Evolutionary conservation across 2,329 filamentous ascomycete species (phyloP).

Genomic region (Alternaria arbusti): DNA sequence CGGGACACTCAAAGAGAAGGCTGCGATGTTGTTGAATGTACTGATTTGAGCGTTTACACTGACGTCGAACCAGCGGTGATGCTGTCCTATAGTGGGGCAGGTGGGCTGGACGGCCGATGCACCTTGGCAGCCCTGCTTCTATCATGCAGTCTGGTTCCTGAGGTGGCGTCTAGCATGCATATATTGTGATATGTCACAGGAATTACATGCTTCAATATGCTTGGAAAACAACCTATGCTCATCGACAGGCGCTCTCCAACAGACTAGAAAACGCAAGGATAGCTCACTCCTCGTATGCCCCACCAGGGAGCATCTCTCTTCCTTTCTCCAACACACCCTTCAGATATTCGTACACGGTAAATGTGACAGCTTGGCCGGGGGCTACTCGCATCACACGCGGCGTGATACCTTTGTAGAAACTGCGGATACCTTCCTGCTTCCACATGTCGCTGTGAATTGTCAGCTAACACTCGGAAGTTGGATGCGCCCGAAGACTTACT

Average conservation of each 20-base stretch:
- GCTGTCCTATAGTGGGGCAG: slow-evolving; percentile 27
- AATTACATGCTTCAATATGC: background rate
- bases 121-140: slow-evolving; percentile 9
- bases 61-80: slow-evolving; percentile 11
- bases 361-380: slow-evolving; percentile 85
- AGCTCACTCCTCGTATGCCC: slow-evolving; percentile 57
- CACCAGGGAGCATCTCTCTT: slow-evolving; percentile 55
- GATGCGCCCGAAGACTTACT: slow-evolving; percentile 40
- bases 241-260: slow-evolving; percentile 11
- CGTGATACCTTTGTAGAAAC: slow-evolving; percentile 99
- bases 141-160: background rate
- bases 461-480: background rate
- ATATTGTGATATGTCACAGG: background rate
- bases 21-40: background rate
- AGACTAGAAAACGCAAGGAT: background rate
- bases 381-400: slow-evolving; percentile 97
- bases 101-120: slow-evolving; percentile 12
- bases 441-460: slow-evolving; percentile 53
- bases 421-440: slow-evolving; percentile 88
- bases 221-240: slow-evolving; percentile 5
- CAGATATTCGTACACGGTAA: slow-evolving; percentile 63
- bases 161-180: background rate
- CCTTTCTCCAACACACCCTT: slow-evolving; percentile 57
- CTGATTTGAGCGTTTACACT: slow-evolving; percentile 9
- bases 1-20: background rate